Evolutionary conservation across 192 early-diverging fungal genomes (phyloP).

Genomic region (Dissophora ornata): DNA sequence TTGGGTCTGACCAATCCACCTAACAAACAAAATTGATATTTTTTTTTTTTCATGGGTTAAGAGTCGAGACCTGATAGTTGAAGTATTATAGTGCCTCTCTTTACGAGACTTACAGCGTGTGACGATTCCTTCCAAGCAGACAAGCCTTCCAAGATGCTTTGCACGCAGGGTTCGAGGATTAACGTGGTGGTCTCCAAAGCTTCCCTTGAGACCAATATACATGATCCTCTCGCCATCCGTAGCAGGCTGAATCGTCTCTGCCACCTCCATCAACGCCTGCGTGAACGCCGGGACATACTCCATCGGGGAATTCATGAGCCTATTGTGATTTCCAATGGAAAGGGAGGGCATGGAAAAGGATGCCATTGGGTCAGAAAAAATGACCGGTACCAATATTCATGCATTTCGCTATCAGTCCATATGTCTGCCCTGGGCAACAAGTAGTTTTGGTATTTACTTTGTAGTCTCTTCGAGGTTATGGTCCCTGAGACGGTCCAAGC

Average conservation of each 20-base stretch:
- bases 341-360: neutral
- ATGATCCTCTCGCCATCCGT: conserved; percentile 60
- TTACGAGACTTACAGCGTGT: conserved; percentile 81
- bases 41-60: too few relatives aligned
- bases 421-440: neutral
- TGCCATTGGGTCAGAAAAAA: too few relatives aligned
- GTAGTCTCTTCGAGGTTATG: conserved; percentile 78
- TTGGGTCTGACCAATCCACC: conserved; percentile 97
- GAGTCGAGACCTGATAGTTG: neutral
- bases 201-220: conserved; percentile 88
- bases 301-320: conserved; percentile 77
- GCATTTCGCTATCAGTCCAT: neutral
- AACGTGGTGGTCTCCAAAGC: conserved; percentile 90
- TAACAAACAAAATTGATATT: too few relatives aligned
- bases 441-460: conserved; percentile 63
- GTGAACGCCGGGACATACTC: conserved; percentile 91
- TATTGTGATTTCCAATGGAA: conserved; percentile 15
- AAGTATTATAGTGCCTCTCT: too few relatives aligned
- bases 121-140: conserved; percentile 97
- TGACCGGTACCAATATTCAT: too few relatives aligned
- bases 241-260: conserved; percentile 53
- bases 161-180: conserved; percentile 89
- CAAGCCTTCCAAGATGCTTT: conserved; percentile 82
- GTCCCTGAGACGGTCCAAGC: conserved; percentile 88
- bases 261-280: conserved; percentile 74